Evolutionary conservation across 2,329 filamentous ascomycete species (phyloP).

Genomic region (Aspergillus bombycis): DNA sequence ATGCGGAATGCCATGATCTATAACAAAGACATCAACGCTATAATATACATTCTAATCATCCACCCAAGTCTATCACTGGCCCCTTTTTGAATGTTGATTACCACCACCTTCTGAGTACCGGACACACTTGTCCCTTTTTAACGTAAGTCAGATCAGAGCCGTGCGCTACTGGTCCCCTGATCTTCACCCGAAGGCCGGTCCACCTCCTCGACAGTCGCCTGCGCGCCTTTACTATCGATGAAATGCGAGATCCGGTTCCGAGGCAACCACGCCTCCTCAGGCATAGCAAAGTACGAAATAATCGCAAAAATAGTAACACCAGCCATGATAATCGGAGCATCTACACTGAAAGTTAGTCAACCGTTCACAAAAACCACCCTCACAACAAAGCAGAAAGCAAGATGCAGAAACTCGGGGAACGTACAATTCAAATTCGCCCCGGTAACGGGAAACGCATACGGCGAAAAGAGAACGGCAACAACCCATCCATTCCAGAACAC

Average conservation of each 20-base stretch:
- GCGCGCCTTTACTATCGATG: slow-evolving; percentile 41
- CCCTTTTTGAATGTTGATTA: neutral
- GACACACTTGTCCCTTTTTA: neutral
- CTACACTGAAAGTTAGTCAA: slow-evolving; percentile 23
- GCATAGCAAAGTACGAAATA: slow-evolving; percentile 53
- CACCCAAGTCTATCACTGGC: neutral
- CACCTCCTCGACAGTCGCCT: slow-evolving; percentile 34
- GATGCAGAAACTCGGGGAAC: slow-evolving; percentile 11
- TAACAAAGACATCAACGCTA: neutral
- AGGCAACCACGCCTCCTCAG: slow-evolving; percentile 52
- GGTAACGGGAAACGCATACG: slow-evolving; percentile 50
- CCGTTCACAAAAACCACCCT: neutral
- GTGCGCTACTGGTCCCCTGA: neutral
- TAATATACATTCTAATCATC: neutral
- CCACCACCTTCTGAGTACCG: neutral
- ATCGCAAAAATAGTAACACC: slow-evolving; percentile 54
- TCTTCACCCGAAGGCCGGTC: neutral
- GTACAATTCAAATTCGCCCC: slow-evolving; percentile 50
- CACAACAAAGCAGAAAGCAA: neutral
- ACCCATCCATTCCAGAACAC: slow-evolving; percentile 57
- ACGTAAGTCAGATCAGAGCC: neutral
- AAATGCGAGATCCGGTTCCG: slow-evolving; percentile 49
- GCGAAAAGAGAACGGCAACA: slow-evolving; percentile 52
- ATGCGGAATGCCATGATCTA: neutral
- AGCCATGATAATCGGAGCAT: slow-evolving; percentile 57